These are phyloP conservation scores for Colletotrichum eremochloae DNA, from an alignment of 2,329 filamentous ascomycete genomes.

Conservation along the genomic window DNA sequence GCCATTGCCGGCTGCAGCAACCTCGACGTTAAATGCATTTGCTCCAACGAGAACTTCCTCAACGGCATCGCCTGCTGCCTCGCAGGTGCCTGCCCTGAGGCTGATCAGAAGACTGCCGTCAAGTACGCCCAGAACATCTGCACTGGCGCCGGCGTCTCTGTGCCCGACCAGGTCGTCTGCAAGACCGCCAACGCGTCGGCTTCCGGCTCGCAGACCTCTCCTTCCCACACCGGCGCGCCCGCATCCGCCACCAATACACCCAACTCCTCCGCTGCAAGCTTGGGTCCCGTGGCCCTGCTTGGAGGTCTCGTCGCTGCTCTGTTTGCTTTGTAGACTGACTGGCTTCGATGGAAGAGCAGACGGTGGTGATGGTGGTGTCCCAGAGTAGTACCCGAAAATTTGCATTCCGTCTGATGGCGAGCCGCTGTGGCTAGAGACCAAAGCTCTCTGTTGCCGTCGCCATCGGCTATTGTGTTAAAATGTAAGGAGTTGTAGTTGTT, in stretches of 20 bases:
- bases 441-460: not conserved
- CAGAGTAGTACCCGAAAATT: not conserved
- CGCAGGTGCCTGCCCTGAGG: conserved; percentile 49
- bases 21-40: conserved; percentile 58
- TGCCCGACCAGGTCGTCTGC: conserved; percentile 56
- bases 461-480: not conserved
- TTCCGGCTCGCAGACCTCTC: conserved; percentile 8
- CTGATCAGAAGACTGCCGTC: conserved; percentile 53
- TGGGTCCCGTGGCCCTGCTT: conserved; percentile 33
- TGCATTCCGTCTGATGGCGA: not conserved
- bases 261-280: conserved; percentile 33
- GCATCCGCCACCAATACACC: conserved; percentile 29
- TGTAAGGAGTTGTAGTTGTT: not conserved
- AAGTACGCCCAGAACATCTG: conserved; percentile 56
- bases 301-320: conserved; percentile 39
- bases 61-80: conserved; percentile 59
- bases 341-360: not conserved
- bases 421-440: not conserved
- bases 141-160: conserved; percentile 51
- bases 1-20: conserved; percentile 55
- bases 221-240: conserved; percentile 7
- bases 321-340: conserved; percentile 18
- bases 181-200: conserved; percentile 42
- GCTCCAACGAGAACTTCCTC: conserved; percentile 57
- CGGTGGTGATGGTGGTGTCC: not conserved